These are phyloP conservation scores for Colletotrichum lindemuthianum DNA, from an alignment of 2,329 filamentous ascomycete species.

Conservation along the genomic window DNA sequence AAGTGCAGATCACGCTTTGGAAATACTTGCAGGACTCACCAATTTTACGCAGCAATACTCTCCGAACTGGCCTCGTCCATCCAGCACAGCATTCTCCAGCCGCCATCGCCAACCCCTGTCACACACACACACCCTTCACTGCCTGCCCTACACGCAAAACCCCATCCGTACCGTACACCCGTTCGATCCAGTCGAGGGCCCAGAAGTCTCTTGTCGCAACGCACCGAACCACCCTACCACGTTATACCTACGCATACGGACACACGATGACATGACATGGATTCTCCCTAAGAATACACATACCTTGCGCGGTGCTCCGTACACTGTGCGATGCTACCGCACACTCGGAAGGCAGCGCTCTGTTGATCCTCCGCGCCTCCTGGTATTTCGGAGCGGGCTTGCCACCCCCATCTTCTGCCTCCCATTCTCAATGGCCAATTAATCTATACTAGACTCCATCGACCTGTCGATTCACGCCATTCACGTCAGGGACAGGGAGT, in stretches of 20 bases:
- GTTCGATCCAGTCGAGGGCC: not conserved
- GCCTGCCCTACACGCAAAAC: conserved; percentile 17
- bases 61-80: not conserved
- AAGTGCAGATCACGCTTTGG: not conserved
- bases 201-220: conserved; percentile 1
- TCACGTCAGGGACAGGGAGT: conserved; percentile 3
- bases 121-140: conserved; percentile 2
- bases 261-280: too few species aligned
- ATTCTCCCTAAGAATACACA: too few species aligned
- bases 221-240: too few species aligned
- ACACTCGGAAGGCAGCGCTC: conserved; percentile 5
- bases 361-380: not conserved
- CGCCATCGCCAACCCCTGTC: not conserved
- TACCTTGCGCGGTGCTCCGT: too few species aligned
- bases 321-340: too few species aligned
- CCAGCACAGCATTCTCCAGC: too few species aligned
- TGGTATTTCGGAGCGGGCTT: not conserved
- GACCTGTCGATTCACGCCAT: conserved; percentile 4
- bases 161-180: conserved; percentile 25
- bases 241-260: too few species aligned
- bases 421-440: conserved; percentile 13
- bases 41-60: not conserved
- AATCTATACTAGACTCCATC: conserved; percentile 16
- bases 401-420: conserved; percentile 6
- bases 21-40: too few species aligned